Evolutionary conservation across 2,329 filamentous ascomycete species (phyloP).

Genomic region (Sclerotinia glacialis): DNA sequence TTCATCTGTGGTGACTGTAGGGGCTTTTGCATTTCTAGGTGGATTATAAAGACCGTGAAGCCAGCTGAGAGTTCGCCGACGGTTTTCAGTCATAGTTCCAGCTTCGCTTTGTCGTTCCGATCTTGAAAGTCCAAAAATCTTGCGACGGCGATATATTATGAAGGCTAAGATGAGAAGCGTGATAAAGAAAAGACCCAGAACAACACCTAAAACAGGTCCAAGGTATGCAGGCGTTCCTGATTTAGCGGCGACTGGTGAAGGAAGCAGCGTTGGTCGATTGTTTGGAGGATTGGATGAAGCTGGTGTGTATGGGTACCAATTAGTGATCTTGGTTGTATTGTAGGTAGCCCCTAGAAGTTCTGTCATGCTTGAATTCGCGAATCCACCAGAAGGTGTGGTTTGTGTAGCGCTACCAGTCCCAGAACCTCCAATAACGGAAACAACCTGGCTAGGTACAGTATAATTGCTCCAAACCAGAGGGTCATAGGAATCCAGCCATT

Average conservation of each 20-base stretch:
- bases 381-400: conserved; percentile 60
- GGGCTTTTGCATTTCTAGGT: conserved; percentile 32
- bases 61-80: conserved; percentile 34
- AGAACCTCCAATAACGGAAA: conserved; percentile 59
- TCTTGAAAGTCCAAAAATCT: conserved; percentile 29
- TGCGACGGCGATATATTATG: conserved; percentile 51
- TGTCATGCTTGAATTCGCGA: conserved; percentile 49
- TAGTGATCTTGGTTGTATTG: conserved; percentile 53
- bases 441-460: conserved; percentile 59
- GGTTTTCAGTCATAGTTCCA: conserved; percentile 32
- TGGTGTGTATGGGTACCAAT: conserved; percentile 58
- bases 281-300: conserved; percentile 26
- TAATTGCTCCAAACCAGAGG: conserved; percentile 64
- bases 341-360: conserved; percentile 56
- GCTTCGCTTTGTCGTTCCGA: conserved; percentile 30
- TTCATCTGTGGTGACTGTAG: conserved; percentile 37
- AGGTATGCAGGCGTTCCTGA: conserved; percentile 53
- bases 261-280: conserved; percentile 23
- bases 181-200: conserved; percentile 57
- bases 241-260: conserved; percentile 19
- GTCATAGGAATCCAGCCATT: conserved; percentile 70
- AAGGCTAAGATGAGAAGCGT: conserved; percentile 51
- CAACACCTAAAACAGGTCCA: conserved; percentile 59
- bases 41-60: conserved; percentile 31
- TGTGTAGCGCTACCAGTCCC: conserved; percentile 61